Percentiles rank a stretch among this genome's conserved stretches.
These are phyloP conservation scores for Dactylis glomerata DNA, from an alignment of 176 grass and related monocot genomes.

Conservation along the genomic window DNA sequence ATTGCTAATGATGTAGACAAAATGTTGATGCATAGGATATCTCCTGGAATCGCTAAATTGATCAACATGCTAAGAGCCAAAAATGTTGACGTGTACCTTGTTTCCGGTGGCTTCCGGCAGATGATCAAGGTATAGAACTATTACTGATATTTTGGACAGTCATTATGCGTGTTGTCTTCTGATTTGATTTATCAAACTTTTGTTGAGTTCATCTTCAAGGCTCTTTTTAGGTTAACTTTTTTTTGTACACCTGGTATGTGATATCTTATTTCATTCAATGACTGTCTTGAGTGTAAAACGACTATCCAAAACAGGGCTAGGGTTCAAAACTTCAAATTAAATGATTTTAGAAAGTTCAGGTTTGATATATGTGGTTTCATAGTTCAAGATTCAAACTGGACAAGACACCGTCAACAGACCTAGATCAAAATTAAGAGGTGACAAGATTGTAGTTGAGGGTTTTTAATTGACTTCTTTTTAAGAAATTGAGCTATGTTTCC, in stretches of 20 bases:
- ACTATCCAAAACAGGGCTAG: not conserved
- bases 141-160: not conserved
- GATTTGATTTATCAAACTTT: not conserved
- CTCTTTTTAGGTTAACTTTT: not conserved
- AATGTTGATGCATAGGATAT: constrained; percentile 35
- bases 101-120: constrained; percentile 38
- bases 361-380: not conserved
- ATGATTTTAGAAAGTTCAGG: not conserved
- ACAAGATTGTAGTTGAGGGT: not conserved
- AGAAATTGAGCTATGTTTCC: not conserved
- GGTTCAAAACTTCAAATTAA: not conserved
- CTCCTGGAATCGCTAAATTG: constrained; percentile 41
- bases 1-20: not conserved
- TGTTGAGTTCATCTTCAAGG: not conserved
- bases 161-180: not conserved
- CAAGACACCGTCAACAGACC: too few species aligned
- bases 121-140: constrained; percentile 35
- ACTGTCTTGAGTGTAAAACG: not conserved
- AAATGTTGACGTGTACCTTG: constrained; percentile 33
- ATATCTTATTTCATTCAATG: not conserved
- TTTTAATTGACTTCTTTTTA: not conserved
- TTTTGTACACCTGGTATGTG: not conserved
- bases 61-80: constrained; percentile 30
- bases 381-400: not conserved
- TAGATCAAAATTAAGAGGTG: too few species aligned